These are phyloP conservation scores for Cyclotella baltica DNA, from an alignment of 108 stramenopile genomes.

Conservation along the genomic window DNA sequence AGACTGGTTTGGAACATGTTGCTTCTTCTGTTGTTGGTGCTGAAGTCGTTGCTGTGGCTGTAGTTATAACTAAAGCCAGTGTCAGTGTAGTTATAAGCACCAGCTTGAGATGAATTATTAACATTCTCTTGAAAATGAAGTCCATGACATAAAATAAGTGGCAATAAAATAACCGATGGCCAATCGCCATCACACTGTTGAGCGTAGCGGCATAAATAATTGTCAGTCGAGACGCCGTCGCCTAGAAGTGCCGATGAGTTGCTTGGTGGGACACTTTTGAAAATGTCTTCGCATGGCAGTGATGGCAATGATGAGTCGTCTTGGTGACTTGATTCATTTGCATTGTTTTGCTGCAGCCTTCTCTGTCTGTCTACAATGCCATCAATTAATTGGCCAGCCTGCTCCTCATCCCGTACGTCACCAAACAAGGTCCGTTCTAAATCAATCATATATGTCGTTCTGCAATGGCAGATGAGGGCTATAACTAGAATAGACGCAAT, in stretches of 20 bases:
- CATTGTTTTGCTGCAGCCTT: not conserved
- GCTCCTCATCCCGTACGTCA: not conserved
- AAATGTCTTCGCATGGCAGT: not conserved
- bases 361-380: not conserved
- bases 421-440: not conserved
- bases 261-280: not conserved
- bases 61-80: not conserved
- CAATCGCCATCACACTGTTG: conserved; percentile 28
- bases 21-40: not conserved
- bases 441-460: too few relatives aligned
- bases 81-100: not conserved
- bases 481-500: not conserved
- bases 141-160: conserved; percentile 36
- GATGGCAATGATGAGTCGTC: not conserved
- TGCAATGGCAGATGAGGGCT: not conserved
- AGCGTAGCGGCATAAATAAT: conserved; percentile 37
- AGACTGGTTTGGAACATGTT: not conserved
- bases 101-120: not conserved
- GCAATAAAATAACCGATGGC: conserved; percentile 36
- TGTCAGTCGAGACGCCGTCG: not conserved
- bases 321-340: not conserved
- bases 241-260: not conserved
- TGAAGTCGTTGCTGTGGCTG: not conserved
- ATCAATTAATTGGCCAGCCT: not conserved
- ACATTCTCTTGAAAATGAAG: not conserved